Conservation (phyloP, 768 basidiomycete species). For the Hortiboletus campestris region DNA sequence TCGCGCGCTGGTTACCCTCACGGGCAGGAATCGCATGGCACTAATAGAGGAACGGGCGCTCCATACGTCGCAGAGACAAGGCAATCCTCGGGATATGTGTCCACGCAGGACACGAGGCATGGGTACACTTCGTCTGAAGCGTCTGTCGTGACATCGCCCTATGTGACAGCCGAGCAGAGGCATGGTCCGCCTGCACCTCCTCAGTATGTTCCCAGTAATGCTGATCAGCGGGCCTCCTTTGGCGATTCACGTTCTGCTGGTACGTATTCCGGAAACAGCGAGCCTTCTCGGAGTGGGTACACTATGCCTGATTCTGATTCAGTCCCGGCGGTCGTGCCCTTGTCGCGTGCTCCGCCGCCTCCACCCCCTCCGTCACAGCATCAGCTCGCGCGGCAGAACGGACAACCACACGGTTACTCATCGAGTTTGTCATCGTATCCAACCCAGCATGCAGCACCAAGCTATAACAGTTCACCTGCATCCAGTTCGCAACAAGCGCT, state of each 20-base stretch:
- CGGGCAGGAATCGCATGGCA: constrained; percentile 17
- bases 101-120: constrained; percentile 22
- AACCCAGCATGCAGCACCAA: constrained; percentile 11
- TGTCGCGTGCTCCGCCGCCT: constrained; percentile 16
- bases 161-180: constrained; percentile 19
- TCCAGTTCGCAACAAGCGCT: constrained; percentile 19
- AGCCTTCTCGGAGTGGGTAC: constrained; percentile 13
- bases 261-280: constrained; percentile 15
- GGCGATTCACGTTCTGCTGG: constrained; percentile 21
- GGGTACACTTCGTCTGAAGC: constrained; percentile 19
- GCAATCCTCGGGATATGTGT: constrained; percentile 17
- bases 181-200: constrained; percentile 12
- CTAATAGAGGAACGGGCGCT: constrained; percentile 2
- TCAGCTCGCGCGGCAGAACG: constrained; percentile 19
- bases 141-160: constrained; percentile 12
- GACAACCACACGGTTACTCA: constrained; percentile 17
- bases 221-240: constrained; percentile 20
- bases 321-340: constrained; percentile 15
- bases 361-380: constrained; percentile 14
- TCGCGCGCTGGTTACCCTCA: constrained; percentile 17
- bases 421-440: constrained; percentile 16
- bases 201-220: constrained; percentile 16
- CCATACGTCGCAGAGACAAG: constrained; percentile 20
- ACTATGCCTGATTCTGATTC: constrained; percentile 15
- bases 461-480: constrained; percentile 15